Conservation (phyloP, 1,139 yeast species). For the Petasospora fabianii region DNA sequence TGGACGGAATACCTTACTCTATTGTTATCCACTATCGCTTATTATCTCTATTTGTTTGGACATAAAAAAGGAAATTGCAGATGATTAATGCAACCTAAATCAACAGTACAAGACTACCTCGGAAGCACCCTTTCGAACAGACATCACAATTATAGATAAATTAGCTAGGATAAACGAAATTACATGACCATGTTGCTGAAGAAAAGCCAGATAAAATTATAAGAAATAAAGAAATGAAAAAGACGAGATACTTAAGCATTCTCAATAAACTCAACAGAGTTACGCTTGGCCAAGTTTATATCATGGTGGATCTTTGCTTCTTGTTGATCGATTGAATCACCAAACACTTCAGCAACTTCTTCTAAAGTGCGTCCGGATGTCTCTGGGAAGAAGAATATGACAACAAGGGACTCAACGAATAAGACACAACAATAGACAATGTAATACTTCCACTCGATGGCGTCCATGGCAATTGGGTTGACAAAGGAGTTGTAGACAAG, state of each 20-base stretch:
- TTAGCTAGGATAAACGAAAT: too few species aligned
- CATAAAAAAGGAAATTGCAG: too few species aligned
- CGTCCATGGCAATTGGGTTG: conserved; percentile 56
- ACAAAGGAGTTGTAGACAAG: conserved; percentile 44
- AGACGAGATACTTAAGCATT: neutral
- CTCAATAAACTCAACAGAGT: conserved; percentile 5
- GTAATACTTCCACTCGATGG: conserved; percentile 56
- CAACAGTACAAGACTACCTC: too few species aligned
- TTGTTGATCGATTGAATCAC: conserved; percentile 26
- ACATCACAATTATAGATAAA: too few species aligned
- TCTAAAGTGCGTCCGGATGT: conserved; percentile 51
- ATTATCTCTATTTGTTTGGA: too few species aligned
- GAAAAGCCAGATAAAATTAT: too few species aligned
- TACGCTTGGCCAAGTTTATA: neutral
- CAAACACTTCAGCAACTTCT: conserved; percentile 36
- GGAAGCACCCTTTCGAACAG: too few species aligned
- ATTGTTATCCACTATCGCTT: too few species aligned
- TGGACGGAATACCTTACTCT: too few species aligned
- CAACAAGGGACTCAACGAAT: conserved; percentile 36
- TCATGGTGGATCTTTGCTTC: conserved; percentile 1
- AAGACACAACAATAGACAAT: conserved; percentile 45
- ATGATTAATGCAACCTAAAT: too few species aligned
- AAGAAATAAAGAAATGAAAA: too few species aligned
- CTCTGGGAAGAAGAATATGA: conserved; percentile 42
- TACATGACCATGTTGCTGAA: too few species aligned